A percentile compares a stretch with the other conserved stretches of the same genome.
These are phyloP conservation scores for Raphanus hybrid DNA, from an alignment of 441 rosid species.

Conservation along the genomic window DNA sequence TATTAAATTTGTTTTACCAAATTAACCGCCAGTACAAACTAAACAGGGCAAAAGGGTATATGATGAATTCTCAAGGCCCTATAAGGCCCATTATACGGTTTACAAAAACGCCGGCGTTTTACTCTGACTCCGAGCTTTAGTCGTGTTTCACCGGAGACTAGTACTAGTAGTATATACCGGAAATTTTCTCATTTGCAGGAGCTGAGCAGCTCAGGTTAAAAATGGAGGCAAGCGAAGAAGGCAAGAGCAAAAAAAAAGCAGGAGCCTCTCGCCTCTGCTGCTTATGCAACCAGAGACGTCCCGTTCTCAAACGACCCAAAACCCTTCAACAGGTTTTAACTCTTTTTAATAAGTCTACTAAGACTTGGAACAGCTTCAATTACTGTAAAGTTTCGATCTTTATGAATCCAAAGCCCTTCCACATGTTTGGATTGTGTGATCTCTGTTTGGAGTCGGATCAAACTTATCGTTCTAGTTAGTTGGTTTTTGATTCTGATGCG, in stretches of 20 bases:
- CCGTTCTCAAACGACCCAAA: slow-evolving; percentile 91
- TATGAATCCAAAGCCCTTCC: background rate
- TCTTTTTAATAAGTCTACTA: background rate
- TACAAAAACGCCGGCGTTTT: background rate
- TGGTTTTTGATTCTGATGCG: background rate
- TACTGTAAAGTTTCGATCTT: slow-evolving; percentile 11
- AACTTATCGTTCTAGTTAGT: background rate
- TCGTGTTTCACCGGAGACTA: slow-evolving; percentile 9
- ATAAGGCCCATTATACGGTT: slow-evolving; percentile 1
- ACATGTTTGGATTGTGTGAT: background rate
- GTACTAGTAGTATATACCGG: background rate
- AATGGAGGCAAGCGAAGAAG: slow-evolving; percentile 55
- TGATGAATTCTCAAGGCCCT: background rate
- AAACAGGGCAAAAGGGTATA: background rate
- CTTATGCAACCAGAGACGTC: slow-evolving; percentile 58
- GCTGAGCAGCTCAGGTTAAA: slow-evolving; percentile 10
- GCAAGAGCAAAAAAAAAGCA: slow-evolving; percentile 53
- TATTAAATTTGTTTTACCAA: too few species aligned
- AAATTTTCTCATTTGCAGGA: background rate
- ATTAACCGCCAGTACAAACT: background rate
- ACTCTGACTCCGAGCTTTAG: background rate
- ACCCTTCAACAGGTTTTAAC: slow-evolving; percentile 78
- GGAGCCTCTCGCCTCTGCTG: slow-evolving; percentile 61
- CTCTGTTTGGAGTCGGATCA: background rate
- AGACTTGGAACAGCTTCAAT: background rate